Evolutionary conservation across 176 grass and related monocot species (phyloP).

Genomic region (maize (Zea mays)): Zm-B73-REFERENCE-NAM-5.0 NC_050100.1:28940001-28940500

Average conservation of each 20-base stretch:
- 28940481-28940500: background rate
- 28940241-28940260: conserved; percentile 72
- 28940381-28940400: background rate
- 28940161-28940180: conserved; percentile 97
- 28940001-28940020: conserved; percentile 9
- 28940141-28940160: conserved; percentile 49
- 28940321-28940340: conserved; percentile 64
- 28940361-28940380: conserved; percentile 3
- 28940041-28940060: conserved; percentile 22
- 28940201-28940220: conserved; percentile 65
- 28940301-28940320: conserved; percentile 84
- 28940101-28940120: conserved; percentile 41
- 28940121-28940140: background rate
- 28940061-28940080: background rate
- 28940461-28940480: conserved; percentile 13
- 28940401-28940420: conserved; percentile 13
- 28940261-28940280: conserved; percentile 90
- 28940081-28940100: conserved; percentile 22
- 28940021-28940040: conserved; percentile 17
- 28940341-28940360: conserved; percentile 22
- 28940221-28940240: conserved; percentile 87
- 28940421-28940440: background rate
- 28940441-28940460: background rate
- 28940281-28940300: conserved; percentile 97
- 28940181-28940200: conserved; percentile 79